Conservation (phyloP, 73 alveolate species). For the Symbiodinium pilosum region DNA sequence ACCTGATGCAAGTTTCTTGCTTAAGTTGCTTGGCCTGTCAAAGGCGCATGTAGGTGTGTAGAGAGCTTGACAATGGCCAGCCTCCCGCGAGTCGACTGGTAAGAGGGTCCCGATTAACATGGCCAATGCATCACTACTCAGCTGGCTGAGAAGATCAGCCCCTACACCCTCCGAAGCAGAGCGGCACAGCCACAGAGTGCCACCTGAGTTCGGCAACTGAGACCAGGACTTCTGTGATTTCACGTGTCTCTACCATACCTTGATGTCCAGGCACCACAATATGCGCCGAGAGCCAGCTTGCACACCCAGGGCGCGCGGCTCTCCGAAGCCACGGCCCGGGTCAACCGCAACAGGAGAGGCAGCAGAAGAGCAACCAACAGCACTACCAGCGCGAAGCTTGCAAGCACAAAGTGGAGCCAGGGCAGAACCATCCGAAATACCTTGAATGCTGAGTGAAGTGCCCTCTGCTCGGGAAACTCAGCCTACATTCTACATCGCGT, state of each 20-base stretch:
- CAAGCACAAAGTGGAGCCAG: conserved; percentile 81
- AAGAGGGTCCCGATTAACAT: conserved; percentile 32
- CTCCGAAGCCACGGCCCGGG: background rate
- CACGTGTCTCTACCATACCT: background rate
- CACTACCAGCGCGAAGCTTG: conserved; percentile 19
- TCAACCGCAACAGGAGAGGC: conserved; percentile 15
- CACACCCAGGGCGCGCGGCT: conserved; percentile 30
- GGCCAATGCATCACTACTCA: conserved; percentile 12
- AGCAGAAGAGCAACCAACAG: background rate
- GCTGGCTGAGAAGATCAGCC: conserved; percentile 63
- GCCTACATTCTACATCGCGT: too few species aligned
- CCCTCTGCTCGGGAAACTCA: too few species aligned
- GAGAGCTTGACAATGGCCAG: too few species aligned
- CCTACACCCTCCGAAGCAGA: conserved; percentile 59
- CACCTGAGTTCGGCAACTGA: conserved; percentile 2
- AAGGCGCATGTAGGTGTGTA: too few species aligned
- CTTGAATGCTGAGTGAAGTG: background rate
- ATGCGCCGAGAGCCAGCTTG: conserved; percentile 18
- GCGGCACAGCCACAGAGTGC: conserved; percentile 29
- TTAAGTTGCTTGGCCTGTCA: too few species aligned
- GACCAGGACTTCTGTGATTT: background rate
- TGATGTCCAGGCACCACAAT: conserved; percentile 22
- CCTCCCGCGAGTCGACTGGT: conserved; percentile 70
- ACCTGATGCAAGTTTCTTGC: conserved; percentile 5
- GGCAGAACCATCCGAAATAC: conserved; percentile 81